Base-by-base conservation (phyloP, 1,139 yeast species). In the Wickerhamomyces sp. region DNA sequence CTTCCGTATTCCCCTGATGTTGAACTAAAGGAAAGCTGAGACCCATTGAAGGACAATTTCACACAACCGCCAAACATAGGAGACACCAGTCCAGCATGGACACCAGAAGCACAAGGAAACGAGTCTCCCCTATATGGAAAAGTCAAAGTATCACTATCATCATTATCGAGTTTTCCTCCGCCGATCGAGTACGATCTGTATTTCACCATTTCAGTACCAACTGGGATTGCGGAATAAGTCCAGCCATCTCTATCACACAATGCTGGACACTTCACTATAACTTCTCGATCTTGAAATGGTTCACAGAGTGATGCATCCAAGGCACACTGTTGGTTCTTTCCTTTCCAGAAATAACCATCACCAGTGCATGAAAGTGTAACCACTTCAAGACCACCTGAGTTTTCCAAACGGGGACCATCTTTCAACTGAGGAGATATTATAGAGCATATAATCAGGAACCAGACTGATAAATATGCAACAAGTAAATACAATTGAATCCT, bases 101-200 rank as follows among this genome's bases (percentile, higher is more conserved):
- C 79, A 0, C 95, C 98, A 1, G 97, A 84, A 0, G 91, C 94
- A 65, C 99, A 93, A 0, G 93, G 82, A 59, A 71, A 90, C 1
- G 96, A 86, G 63, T 93, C 99, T 0, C 89, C 93, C 49, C 99
- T 71, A 59, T 89, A 93, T 1, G 90, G 89, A 27, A 67, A 58
- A 0, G 85, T 67, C 8, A 79, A 46, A 3, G 46, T 44, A 13
- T 59, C 62, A 1, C 46, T 45, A 5, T 34, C 26, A 9, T 18
- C 55, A 18, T 49, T 45, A 10, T 52, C 44, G 13, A 63, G 63
- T 26, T 68, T 57, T 1, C 87, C 93, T 10, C 94, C 93, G 2
- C 96, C 97, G 36, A 91, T 76, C 35, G 81, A 79, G 58, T 72
- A 87, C 1, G 88, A 86, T 44, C 81, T 65, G 59, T 90, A 86